These are phyloP conservation scores for Spathaspora sp. DNA, from an alignment of 1,139 yeast species.

Conservation along the genomic window DNA sequence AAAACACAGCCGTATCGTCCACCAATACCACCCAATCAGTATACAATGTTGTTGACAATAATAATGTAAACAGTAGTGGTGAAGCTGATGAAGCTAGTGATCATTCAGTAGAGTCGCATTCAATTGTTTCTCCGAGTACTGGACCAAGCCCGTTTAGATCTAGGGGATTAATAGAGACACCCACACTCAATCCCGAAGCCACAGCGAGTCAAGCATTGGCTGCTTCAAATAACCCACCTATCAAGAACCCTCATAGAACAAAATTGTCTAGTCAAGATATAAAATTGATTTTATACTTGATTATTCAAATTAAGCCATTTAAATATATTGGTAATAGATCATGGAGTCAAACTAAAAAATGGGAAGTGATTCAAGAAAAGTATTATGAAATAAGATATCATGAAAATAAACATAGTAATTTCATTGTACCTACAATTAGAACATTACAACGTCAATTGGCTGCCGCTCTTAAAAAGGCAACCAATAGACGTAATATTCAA, in stretches of 20 bases:
- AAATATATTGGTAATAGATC: constrained; percentile 38
- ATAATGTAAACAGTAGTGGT: neutral
- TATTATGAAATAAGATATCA: constrained; percentile 22
- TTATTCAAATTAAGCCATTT: constrained; percentile 35
- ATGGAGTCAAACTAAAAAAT: constrained; percentile 34
- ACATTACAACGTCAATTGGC: constrained; percentile 39
- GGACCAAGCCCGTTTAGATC: neutral
- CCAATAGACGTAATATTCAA: constrained; percentile 17
- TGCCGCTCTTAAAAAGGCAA: constrained; percentile 33
- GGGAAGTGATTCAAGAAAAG: constrained; percentile 33
- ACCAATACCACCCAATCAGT: neutral
- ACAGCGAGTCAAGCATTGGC: constrained; percentile 5
- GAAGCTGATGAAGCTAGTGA: neutral
- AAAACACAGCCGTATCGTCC: neutral
- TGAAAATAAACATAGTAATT: constrained; percentile 10
- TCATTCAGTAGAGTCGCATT: neutral
- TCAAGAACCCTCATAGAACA: constrained; percentile 19
- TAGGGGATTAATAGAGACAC: neutral
- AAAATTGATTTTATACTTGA: constrained; percentile 29
- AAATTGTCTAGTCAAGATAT: constrained; percentile 32
- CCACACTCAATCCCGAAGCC: neutral
- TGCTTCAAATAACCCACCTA: neutral
- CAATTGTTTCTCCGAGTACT: neutral
- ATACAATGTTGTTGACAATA: neutral
- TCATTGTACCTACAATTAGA: constrained; percentile 34